Conservation (phyloP, 352 stramenopile species). For the Globisporangium heterothallicum region DNA sequence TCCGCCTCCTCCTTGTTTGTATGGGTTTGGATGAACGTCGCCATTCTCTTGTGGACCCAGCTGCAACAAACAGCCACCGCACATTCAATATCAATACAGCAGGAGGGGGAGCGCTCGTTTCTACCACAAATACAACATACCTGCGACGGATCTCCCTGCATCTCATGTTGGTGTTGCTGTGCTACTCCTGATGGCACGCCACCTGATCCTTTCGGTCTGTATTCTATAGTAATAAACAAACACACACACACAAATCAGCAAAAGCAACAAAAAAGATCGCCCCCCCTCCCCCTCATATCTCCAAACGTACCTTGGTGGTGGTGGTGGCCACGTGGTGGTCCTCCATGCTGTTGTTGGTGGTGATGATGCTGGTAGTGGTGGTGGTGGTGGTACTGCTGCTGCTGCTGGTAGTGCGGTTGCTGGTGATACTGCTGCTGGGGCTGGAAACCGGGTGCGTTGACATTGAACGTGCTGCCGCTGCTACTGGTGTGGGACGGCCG, state of each 20-base stretch:
- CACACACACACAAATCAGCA: not conserved
- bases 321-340: slow-evolving; percentile 28
- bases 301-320: slow-evolving; percentile 33
- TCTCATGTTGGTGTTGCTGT: slow-evolving; percentile 11
- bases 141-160: slow-evolving; percentile 13
- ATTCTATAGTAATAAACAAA: slow-evolving; percentile 7
- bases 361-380: slow-evolving; percentile 28
- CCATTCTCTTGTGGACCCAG: slow-evolving; percentile 5
- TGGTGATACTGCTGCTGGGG: slow-evolving; percentile 27
- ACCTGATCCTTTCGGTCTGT: slow-evolving; percentile 12
- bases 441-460: slow-evolving; percentile 31
- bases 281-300: not conserved
- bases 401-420: slow-evolving; percentile 32
- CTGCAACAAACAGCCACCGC: not conserved
- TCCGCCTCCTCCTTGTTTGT: slow-evolving; percentile 11
- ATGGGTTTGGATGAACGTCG: slow-evolving; percentile 6
- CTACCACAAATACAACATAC: not conserved
- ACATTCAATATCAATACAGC: not conserved
- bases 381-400: slow-evolving; percentile 1
- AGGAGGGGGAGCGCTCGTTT: not conserved
- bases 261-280: not conserved
- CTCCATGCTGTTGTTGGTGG: slow-evolving; percentile 23
- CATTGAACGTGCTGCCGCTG: slow-evolving; percentile 23
- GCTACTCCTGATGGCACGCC: not conserved
- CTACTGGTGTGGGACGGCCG: slow-evolving; percentile 2